These are phyloP conservation scores for Epithele typhae DNA, from an alignment of 768 basidiomycete species.

Conservation along the genomic window DNA sequence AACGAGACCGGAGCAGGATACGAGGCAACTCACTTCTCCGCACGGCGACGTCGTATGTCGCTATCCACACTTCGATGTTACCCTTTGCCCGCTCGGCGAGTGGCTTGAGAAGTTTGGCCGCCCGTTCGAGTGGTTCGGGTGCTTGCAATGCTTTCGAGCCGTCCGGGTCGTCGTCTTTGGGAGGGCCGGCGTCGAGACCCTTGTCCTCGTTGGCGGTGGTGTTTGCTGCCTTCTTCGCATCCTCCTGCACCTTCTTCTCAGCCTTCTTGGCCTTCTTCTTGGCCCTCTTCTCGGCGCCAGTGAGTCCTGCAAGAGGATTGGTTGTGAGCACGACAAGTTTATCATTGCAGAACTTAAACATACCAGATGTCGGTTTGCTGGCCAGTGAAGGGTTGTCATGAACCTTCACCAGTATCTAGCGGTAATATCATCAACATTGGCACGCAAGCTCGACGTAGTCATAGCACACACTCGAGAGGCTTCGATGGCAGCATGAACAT, in stretches of 20 bases:
- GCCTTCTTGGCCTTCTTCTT: conserved; percentile 86
- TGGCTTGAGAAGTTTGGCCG: conserved; percentile 65
- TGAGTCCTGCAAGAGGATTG: conserved; percentile 44
- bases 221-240: conserved; percentile 57
- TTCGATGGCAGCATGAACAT: conserved; percentile 66
- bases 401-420: conserved; percentile 68
- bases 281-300: conserved; percentile 73
- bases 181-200: conserved; percentile 51
- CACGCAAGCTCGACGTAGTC: background rate
- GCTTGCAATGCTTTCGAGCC: conserved; percentile 66
- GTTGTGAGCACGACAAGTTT: too few relatives aligned
- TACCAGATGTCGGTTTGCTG: conserved; percentile 30
- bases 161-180: conserved; percentile 81
- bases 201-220: conserved; percentile 56
- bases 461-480: conserved; percentile 54
- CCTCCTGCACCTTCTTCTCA: conserved; percentile 60
- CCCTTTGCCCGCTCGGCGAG: conserved; percentile 47
- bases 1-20: background rate
- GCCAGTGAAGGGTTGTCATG: conserved; percentile 68
- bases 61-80: conserved; percentile 68
- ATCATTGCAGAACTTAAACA: too few relatives aligned
- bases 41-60: conserved; percentile 76
- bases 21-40: conserved; percentile 54
- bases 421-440: conserved; percentile 12
- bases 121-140: conserved; percentile 68